phyloP scores from a whole-genome alignment of 768 basidiomycete species.

The Rhizopogon vesiculosus region DNA sequence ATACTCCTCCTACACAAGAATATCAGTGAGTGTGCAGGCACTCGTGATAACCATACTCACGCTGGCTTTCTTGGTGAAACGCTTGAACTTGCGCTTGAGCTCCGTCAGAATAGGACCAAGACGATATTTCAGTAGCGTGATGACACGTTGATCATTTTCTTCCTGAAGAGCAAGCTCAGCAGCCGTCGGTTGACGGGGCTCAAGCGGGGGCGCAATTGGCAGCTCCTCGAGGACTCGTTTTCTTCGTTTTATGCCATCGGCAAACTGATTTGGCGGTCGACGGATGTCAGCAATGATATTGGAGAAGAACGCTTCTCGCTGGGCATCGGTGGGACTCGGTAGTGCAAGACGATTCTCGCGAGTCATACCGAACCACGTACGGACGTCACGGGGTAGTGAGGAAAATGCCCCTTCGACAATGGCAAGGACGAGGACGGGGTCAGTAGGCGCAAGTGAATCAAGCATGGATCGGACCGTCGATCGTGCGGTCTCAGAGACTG shows the following conservation, averaged over 20 bases:
- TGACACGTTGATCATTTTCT: constrained; percentile 72
- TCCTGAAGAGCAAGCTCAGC: constrained; percentile 80
- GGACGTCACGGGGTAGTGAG: constrained; percentile 76
- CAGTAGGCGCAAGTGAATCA: constrained; percentile 85
- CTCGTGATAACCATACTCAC: constrained; percentile 38
- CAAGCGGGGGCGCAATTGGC: constrained; percentile 84
- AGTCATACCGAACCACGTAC: constrained; percentile 83
- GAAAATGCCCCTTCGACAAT: constrained; percentile 75
- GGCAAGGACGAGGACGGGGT: constrained; percentile 90
- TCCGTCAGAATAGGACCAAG: constrained; percentile 87
- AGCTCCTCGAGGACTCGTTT: constrained; percentile 83
- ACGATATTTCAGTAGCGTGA: constrained; percentile 84
- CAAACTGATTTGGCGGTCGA: constrained; percentile 81
- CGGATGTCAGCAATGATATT: constrained; percentile 63
- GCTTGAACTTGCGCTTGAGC: constrained; percentile 88
- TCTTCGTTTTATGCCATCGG: constrained; percentile 80
- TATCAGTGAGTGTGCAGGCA: constrained; percentile 8
- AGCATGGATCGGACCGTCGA: constrained; percentile 87
- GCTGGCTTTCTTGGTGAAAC: constrained; percentile 75
- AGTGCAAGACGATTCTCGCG: constrained; percentile 74
- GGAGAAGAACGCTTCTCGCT: constrained; percentile 74
- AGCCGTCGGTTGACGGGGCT: constrained; percentile 75
- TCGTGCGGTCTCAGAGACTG: constrained; percentile 79
- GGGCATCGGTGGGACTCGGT: constrained; percentile 41
- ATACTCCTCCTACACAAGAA: constrained; percentile 63